Evolutionary conservation across 2,329 filamentous ascomycete species (phyloP), one percentile per base, ranked within the genome.

Genomic region (Mollisia scopiformis): DNA sequence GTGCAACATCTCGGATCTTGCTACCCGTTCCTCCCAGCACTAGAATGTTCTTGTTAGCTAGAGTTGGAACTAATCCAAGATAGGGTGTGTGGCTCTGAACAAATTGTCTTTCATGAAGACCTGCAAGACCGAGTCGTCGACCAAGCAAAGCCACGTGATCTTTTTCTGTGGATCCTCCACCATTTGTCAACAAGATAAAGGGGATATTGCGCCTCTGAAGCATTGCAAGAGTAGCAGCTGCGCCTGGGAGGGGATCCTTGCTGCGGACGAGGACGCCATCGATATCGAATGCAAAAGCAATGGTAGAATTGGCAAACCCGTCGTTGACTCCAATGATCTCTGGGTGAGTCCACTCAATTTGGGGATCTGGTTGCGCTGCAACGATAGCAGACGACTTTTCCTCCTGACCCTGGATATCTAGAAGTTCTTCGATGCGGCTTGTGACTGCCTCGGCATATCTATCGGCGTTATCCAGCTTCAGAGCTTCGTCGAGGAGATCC

Each of bases 21-120:
- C 87, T 89, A 55, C 87, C 88, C 13, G 50, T 53, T 69, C 89
- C 89, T 73, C 58, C 58, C 21, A 90, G 84, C 6, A 91, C 88
- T 6, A 92, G 81, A 46, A 92, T 87, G 6, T 87, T 91, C 31
- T 64, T 63, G 71, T 85, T 82, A 80, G 90, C 90, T 80, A 90
- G 90, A 75, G 39, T 19, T 19, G 58, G 52, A 3, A 88, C 78
- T 70, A 91, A 77, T 51, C 88, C 87, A 62, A 86, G 85, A 88
- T 91, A 91, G 68, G 88, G 88, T 5, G 87, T 90, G 80, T 90
- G 88, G 1, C 84, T 87, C 75, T 90, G 88, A 72, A 91, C 89
- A 79, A 91, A 91, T 73, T 90, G 88, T n/a, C 39, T 47, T 27
- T 37, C 33, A 30, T 28, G n/a, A 19, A 56, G 23, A 31, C 30